Evolutionary conservation across 1,284 basidiomycete species (phyloP).

Genomic region (Malassezia psittaci): DNA sequence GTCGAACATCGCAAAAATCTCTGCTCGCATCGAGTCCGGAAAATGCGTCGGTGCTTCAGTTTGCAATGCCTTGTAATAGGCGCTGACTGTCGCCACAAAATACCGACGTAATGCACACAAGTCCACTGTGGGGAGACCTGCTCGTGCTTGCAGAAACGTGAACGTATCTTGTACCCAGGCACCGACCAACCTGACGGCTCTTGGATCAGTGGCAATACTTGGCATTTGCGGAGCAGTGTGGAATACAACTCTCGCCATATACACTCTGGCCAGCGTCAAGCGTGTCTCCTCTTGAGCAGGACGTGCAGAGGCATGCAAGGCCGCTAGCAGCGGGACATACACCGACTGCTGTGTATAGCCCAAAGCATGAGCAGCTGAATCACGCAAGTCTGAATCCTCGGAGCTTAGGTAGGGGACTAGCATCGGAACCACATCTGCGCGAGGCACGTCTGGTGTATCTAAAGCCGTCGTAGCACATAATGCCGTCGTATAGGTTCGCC

Average conservation of each 20-base stretch:
- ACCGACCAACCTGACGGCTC: conserved; percentile 26
- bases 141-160: conserved; percentile 57
- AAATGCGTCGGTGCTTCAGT: conserved; percentile 65
- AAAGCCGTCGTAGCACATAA: conserved; percentile 5
- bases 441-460: neutral
- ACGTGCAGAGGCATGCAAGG: neutral
- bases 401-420: conserved; percentile 10
- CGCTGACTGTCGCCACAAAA: conserved; percentile 78
- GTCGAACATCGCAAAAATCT: conserved; percentile 74
- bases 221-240: conserved; percentile 6
- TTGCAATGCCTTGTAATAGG: conserved; percentile 68
- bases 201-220: neutral
- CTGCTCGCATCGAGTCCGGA: conserved; percentile 64
- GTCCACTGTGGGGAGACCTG: conserved; percentile 58
- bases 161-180: conserved; percentile 72
- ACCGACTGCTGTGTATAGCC: neutral
- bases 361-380: conserved; percentile 8
- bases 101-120: conserved; percentile 70
- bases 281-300: neutral
- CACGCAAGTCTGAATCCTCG: conserved; percentile 8
- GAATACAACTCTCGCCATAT: conserved; percentile 2
- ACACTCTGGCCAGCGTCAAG: neutral
- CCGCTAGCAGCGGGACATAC: conserved; percentile 4
- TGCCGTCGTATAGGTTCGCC: conserved; percentile 7
- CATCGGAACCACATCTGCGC: conserved; percentile 4